Conservation (phyloP, 257 asterid genomes). For the Primulina eburnea region DNA sequence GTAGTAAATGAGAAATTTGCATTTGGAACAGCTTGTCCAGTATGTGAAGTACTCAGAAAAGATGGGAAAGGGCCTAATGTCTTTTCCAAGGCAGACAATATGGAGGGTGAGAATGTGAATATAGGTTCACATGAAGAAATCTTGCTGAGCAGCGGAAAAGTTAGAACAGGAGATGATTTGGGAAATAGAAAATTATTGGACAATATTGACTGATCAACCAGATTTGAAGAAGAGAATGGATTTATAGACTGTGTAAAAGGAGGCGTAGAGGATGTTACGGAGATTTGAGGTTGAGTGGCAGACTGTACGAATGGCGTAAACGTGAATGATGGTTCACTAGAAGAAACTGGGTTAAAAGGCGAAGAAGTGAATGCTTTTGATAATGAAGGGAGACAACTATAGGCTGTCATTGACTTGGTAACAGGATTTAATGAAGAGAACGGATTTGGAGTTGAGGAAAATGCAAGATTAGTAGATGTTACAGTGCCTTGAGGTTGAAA, state of each 20-base stretch:
- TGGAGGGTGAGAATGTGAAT: slow-evolving; percentile 17
- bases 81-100: slow-evolving; percentile 19
- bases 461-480: slow-evolving; percentile 7
- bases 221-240: background rate
- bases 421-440: slow-evolving; percentile 1
- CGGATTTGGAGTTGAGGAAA: background rate
- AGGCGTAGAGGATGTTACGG: background rate
- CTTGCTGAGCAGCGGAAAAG: no score
- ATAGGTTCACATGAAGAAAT: slow-evolving; percentile 4
- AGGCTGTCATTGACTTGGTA: slow-evolving; percentile 3
- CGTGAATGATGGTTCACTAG: no score
- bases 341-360: background rate
- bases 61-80: slow-evolving; percentile 22
- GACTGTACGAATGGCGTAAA: no score
- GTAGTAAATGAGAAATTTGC: background rate
- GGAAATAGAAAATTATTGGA: background rate
- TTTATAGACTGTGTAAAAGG: slow-evolving; percentile 1
- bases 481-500: slow-evolving; percentile 1
- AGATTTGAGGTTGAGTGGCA: background rate
- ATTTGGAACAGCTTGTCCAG: slow-evolving; percentile 15
- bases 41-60: slow-evolving; percentile 8
- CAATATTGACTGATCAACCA: slow-evolving; percentile 3
- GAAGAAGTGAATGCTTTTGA: background rate
- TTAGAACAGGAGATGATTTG: no score
- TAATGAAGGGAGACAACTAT: background rate